Evolutionary conservation across 164 flowering plant species (phyloP).

Genomic region (Nelumbo lutea): DNA sequence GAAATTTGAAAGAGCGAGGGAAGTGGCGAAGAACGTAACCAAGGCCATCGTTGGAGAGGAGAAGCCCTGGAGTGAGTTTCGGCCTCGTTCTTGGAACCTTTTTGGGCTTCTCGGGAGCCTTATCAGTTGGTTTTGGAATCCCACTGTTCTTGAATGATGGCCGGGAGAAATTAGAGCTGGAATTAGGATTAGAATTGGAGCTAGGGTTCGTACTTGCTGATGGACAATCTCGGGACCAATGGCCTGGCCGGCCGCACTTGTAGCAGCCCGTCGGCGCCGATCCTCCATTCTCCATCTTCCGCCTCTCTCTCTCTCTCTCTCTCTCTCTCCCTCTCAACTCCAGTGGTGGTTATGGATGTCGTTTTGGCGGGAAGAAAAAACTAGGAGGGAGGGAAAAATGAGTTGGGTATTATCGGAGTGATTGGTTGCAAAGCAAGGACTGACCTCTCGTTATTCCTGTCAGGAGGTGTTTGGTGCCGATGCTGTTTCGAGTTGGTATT

Average conservation of each 20-base stretch:
- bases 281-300: constrained; percentile 27
- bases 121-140: constrained; percentile 10
- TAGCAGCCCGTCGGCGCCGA: constrained; percentile 83
- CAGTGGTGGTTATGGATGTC: not conserved
- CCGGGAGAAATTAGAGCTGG: constrained; percentile 9
- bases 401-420: too few species aligned
- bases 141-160: constrained; percentile 10
- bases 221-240: constrained; percentile 97
- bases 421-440: too few species aligned
- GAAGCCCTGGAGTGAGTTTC: constrained; percentile 72
- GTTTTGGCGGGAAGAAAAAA: not conserved
- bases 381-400: not conserved
- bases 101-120: constrained; percentile 41
- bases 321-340: not conserved
- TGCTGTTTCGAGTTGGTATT: too few species aligned
- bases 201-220: constrained; percentile 28
- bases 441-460: too few species aligned
- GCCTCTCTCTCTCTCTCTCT: constrained; percentile 1
- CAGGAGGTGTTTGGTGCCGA: too few species aligned
- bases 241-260: constrained; percentile 98
- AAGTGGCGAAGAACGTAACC: constrained; percentile 85
- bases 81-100: constrained; percentile 61
- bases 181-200: constrained; percentile 12
- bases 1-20: constrained; percentile 66
- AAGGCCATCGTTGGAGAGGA: constrained; percentile 79